Conservation (phyloP, 441 rosid genomes). For the Croton laevigatus region DNA sequence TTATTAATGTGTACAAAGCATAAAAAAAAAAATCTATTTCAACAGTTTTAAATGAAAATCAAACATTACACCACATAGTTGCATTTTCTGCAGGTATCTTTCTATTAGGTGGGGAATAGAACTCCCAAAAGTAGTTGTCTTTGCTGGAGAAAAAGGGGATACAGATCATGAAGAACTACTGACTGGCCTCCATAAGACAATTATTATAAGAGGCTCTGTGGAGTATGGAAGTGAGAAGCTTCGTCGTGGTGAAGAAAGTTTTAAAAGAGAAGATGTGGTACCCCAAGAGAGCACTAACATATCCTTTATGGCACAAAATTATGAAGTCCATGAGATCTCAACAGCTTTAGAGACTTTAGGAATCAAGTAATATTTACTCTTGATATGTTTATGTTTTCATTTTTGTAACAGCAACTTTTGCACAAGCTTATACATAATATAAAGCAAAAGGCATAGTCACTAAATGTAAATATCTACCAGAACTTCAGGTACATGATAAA, state of each 20-base stretch:
- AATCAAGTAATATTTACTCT: slow-evolving; percentile 38
- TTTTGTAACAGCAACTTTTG: slow-evolving; percentile 11
- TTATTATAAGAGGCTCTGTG: slow-evolving; percentile 54
- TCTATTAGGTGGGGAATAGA: slow-evolving; percentile 83
- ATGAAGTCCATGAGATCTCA: slow-evolving; percentile 45
- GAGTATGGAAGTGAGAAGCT: slow-evolving; percentile 59
- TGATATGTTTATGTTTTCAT: slow-evolving; percentile 1
- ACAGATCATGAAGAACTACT: slow-evolving; percentile 77
- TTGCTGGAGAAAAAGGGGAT: slow-evolving; percentile 82
- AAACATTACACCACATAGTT: slow-evolving; percentile 15
- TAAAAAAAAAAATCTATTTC: neutral
- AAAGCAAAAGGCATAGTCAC: slow-evolving; percentile 10
- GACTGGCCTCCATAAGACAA: slow-evolving; percentile 69
- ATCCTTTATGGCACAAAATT: slow-evolving; percentile 36
- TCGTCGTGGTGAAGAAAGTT: slow-evolving; percentile 53
- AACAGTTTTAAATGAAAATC: slow-evolving; percentile 4
- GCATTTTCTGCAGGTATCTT: slow-evolving; percentile 59
- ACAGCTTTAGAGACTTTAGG: slow-evolving; percentile 47
- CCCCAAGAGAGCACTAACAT: slow-evolving; percentile 52
- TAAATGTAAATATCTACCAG: slow-evolving; percentile 15
- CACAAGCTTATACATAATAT: slow-evolving; percentile 10
- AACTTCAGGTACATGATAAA: neutral
- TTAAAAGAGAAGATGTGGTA: slow-evolving; percentile 57
- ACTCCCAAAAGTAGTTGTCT: slow-evolving; percentile 53
- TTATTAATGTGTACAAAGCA: neutral